phyloP scores from a whole-genome alignment of 805 yeast genomes.

The Suhomyces vadensis region DNA sequence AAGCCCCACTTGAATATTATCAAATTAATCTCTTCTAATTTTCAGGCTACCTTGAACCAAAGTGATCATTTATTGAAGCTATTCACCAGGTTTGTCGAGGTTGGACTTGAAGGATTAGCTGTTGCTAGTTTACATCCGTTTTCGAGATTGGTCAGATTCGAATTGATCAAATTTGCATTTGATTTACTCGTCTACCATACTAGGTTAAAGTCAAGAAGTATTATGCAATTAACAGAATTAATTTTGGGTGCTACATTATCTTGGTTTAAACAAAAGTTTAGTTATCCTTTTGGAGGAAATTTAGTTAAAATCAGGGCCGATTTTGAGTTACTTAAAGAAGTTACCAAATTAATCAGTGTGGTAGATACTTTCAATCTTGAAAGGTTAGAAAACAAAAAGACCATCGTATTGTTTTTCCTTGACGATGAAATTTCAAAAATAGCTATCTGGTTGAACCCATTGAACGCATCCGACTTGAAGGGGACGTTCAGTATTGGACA shows the following conservation, averaged over 20 bases:
- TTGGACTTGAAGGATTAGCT: slow-evolving; percentile 53
- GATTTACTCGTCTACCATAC: slow-evolving; percentile 61
- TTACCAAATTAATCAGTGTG: slow-evolving; percentile 37
- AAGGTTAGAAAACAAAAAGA: slow-evolving; percentile 49
- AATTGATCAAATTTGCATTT: slow-evolving; percentile 66
- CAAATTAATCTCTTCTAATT: slow-evolving; percentile 67
- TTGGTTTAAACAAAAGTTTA: slow-evolving; percentile 69
- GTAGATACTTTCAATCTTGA: slow-evolving; percentile 23
- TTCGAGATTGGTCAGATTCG: slow-evolving; percentile 73
- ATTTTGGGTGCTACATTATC: slow-evolving; percentile 68
- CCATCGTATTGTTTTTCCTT: slow-evolving; percentile 60
- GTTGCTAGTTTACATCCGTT: slow-evolving; percentile 81
- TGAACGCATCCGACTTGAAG: slow-evolving; percentile 43
- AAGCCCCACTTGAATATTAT: slow-evolving; percentile 74
- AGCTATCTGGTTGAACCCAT: slow-evolving; percentile 75
- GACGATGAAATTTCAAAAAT: slow-evolving; percentile 74
- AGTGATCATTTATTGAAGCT: slow-evolving; percentile 68
- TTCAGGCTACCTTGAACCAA: slow-evolving; percentile 75
- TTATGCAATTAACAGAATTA: slow-evolving; percentile 45
- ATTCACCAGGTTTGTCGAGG: slow-evolving; percentile 60
- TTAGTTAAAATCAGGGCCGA: slow-evolving; percentile 70
- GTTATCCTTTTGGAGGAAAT: slow-evolving; percentile 86
- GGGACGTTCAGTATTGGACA: slow-evolving; percentile 36
- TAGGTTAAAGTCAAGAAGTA: slow-evolving; percentile 49
- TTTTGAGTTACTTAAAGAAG: slow-evolving; percentile 54